These are phyloP conservation scores for Kitagawia praeruptora DNA, from an alignment of 129 eudicot genomes.

Conservation along the genomic window DNA sequence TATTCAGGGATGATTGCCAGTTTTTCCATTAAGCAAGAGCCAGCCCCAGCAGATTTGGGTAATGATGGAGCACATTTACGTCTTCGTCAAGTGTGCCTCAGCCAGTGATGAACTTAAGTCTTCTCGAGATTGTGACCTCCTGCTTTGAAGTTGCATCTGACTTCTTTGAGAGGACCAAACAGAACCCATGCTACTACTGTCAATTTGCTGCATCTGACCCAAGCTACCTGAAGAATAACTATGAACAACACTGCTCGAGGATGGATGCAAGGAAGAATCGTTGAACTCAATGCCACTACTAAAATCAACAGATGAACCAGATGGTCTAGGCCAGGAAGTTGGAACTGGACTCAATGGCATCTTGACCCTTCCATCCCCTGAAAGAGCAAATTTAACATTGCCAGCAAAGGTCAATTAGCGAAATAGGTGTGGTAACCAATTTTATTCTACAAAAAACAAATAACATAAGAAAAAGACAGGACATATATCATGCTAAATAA, in stretches of 20 bases:
- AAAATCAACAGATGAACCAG: constrained; percentile 22
- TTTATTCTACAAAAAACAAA: neutral
- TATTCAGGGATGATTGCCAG: neutral
- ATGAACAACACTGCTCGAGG: constrained; percentile 62
- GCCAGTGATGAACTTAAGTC: constrained; percentile 71
- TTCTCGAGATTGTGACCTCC: constrained; percentile 90
- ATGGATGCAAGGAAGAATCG: constrained; percentile 37
- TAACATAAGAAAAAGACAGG: neutral
- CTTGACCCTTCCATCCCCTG: constrained; percentile 83
- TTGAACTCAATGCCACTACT: constrained; percentile 42
- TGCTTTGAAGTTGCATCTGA: constrained; percentile 77
- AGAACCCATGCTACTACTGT: constrained; percentile 45
- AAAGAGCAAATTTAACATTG: constrained; percentile 13
- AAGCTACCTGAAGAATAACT: constrained; percentile 77
- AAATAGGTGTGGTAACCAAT: neutral
- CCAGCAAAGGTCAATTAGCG: neutral
- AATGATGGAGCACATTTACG: constrained; percentile 17
- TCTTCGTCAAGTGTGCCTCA: constrained; percentile 57
- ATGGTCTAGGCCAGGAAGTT: constrained; percentile 42
- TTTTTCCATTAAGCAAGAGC: neutral
- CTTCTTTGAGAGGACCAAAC: constrained; percentile 62
- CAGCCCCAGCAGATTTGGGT: neutral
- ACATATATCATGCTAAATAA: neutral
- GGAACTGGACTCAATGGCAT: constrained; percentile 73
- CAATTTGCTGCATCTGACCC: constrained; percentile 65